Conservation (phyloP, 495 filamentous ascomycete genomes). For the Lichenothelia convexa region DNA sequence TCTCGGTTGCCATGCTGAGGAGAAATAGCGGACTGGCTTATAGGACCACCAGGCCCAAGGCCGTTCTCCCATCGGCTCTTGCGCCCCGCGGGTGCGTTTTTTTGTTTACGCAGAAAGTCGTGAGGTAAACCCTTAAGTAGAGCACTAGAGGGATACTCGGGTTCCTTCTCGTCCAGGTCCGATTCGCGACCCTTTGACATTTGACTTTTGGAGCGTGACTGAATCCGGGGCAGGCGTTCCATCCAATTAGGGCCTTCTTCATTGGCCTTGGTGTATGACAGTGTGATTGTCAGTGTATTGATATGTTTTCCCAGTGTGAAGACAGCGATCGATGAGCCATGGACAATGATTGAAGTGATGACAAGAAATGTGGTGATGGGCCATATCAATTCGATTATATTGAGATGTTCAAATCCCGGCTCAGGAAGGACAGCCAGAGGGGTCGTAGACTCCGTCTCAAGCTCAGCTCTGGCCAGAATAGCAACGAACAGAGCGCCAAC, state of each 20-base stretch:
- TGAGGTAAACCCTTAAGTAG: conserved; percentile 61
- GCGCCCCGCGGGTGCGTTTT: conserved; percentile 48
- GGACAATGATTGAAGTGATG: conserved; percentile 83
- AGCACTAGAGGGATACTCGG: conserved; percentile 49
- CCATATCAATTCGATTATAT: conserved; percentile 73
- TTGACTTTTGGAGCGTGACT: conserved; percentile 62
- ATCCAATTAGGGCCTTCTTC: conserved; percentile 91
- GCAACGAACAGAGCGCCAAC: conserved; percentile 94
- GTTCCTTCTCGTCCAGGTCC: conserved; percentile 40
- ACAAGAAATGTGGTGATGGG: conserved; percentile 91
- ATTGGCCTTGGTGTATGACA: conserved; percentile 81
- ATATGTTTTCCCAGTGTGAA: conserved; percentile 97
- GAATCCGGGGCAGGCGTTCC: conserved; percentile 78
- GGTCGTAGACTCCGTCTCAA: conserved; percentile 54
- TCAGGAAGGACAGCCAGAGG: conserved; percentile 45
- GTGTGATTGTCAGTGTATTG: conserved; percentile 86
- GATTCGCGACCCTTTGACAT: conserved; percentile 60
- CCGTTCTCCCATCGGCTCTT: conserved; percentile 55
- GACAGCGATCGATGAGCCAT: conserved; percentile 94
- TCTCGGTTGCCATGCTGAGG: conserved; percentile 38
- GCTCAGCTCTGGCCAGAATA: conserved; percentile 74
- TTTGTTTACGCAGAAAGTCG: conserved; percentile 65
- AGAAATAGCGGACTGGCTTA: conserved; percentile 76
- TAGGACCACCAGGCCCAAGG: conserved; percentile 68
- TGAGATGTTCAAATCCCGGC: conserved; percentile 34